phyloP scores from a whole-genome alignment of 2,329 filamentous ascomycete species.

The Fusarium fujikuroi region DNA sequence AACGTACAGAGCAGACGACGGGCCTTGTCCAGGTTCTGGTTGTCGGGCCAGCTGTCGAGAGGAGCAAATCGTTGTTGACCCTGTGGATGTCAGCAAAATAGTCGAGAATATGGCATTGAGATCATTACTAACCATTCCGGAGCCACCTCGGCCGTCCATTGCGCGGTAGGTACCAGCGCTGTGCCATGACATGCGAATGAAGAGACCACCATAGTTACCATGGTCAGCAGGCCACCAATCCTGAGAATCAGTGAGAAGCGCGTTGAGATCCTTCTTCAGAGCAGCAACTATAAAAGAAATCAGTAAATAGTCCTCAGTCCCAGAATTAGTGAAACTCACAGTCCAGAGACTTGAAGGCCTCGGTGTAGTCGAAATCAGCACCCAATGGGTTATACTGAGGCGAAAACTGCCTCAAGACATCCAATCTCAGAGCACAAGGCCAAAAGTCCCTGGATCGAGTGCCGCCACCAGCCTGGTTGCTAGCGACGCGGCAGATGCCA shows the following conservation, averaged over 20 bases:
- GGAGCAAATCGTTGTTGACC: slow-evolving; percentile 84
- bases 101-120: no score
- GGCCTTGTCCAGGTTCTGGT: slow-evolving; percentile 81
- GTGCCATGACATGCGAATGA: slow-evolving; percentile 86
- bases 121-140: slow-evolving; percentile 60
- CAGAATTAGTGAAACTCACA: slow-evolving; percentile 53
- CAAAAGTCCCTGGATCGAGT: slow-evolving; percentile 79
- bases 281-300: slow-evolving; percentile 51
- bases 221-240: slow-evolving; percentile 87
- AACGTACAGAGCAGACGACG: slow-evolving; percentile 73
- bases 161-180: slow-evolving; percentile 82
- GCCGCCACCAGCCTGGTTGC: slow-evolving; percentile 68
- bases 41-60: slow-evolving; percentile 84
- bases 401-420: slow-evolving; percentile 79
- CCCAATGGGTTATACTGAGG: slow-evolving; percentile 70
- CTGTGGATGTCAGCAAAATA: slow-evolving; percentile 12
- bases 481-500: slow-evolving; percentile 28
- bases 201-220: slow-evolving; percentile 83
- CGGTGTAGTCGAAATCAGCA: slow-evolving; percentile 76
- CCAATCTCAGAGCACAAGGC: slow-evolving; percentile 74
- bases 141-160: slow-evolving; percentile 78
- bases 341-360: slow-evolving; percentile 74
- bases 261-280: slow-evolving; percentile 78
- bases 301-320: slow-evolving; percentile 38
- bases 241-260: slow-evolving; percentile 80